A percentile compares a stretch with the other conserved stretches of the same genome.
These are phyloP conservation scores for Hypoxylon sp. DNA, from an alignment of 2,329 filamentous ascomycete genomes.

Conservation along the genomic window DNA sequence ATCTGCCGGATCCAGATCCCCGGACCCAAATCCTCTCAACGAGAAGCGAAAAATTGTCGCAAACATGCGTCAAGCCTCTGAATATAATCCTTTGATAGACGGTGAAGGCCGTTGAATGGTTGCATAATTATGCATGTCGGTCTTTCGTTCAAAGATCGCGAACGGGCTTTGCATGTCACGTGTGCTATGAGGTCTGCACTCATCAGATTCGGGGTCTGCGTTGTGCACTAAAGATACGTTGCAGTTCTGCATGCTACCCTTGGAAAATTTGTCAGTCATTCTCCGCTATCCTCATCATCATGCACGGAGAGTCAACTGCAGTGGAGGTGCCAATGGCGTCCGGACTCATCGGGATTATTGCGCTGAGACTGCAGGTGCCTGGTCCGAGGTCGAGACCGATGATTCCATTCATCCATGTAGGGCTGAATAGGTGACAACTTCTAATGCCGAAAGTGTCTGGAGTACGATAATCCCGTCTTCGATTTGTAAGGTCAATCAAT, in stretches of 20 bases:
- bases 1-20: constrained; percentile 42
- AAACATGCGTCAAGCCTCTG: background rate
- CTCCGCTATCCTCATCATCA: constrained; percentile 7
- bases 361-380: constrained; percentile 18
- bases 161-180: constrained; percentile 41
- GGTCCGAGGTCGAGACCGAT: constrained; percentile 10
- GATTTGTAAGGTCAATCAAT: constrained; percentile 22
- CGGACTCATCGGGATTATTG: constrained; percentile 34
- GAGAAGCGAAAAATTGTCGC: background rate
- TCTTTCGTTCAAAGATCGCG: constrained; percentile 10
- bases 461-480: background rate
- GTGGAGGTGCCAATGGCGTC: constrained; percentile 11
- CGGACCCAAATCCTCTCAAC: constrained; percentile 35
- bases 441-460: constrained; percentile 25
- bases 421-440: constrained; percentile 35
- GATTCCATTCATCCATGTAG: constrained; percentile 22
- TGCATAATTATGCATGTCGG: constrained; percentile 17
- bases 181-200: constrained; percentile 24
- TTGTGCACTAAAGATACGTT: constrained; percentile 18
- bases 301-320: constrained; percentile 5
- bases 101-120: constrained; percentile 27
- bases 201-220: constrained; percentile 37
- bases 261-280: constrained; percentile 26
- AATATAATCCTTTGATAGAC: constrained; percentile 15
- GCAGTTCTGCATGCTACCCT: constrained; percentile 17